A percentile compares a stretch with the other conserved stretches of the same genome.
These are phyloP conservation scores for Pezicula neosporulosa DNA, from an alignment of 2,329 filamentous ascomycete genomes.

Conservation along the genomic window DNA sequence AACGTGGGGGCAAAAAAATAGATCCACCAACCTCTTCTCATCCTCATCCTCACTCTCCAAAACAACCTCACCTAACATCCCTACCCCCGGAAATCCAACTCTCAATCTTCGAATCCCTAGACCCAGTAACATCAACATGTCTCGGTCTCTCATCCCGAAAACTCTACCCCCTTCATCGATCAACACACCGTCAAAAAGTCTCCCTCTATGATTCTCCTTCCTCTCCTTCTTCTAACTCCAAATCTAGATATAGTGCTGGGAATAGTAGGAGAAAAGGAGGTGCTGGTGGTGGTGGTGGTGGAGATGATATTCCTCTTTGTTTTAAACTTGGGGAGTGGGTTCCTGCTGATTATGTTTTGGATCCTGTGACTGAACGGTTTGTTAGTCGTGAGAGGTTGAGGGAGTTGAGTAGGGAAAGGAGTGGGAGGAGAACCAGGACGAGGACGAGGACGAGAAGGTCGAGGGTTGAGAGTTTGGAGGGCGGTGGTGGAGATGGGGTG, in stretches of 20 bases:
- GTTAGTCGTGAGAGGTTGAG: conserved; percentile 12
- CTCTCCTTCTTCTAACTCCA: not conserved
- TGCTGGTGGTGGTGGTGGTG: too few species aligned
- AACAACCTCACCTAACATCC: conserved; percentile 6
- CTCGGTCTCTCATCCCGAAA: conserved; percentile 13
- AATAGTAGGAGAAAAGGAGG: not conserved
- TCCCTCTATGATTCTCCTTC: conserved; percentile 9
- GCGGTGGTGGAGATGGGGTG: not conserved
- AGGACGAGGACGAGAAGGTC: too few species aligned
- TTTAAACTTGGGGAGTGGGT: conserved; percentile 13
- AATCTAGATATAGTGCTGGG: too few species aligned
- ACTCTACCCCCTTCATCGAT: conserved; percentile 14
- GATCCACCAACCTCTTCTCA: too few species aligned
- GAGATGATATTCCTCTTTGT: conserved; percentile 8
- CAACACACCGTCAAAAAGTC: conserved; percentile 10
- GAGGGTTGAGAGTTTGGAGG: too few species aligned
- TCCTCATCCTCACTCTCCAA: too few species aligned
- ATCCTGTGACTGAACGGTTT: conserved; percentile 12
- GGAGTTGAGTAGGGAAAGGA: conserved; percentile 3
- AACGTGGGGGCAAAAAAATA: too few species aligned
- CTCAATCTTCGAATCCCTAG: conserved; percentile 14
- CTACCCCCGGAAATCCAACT: conserved; percentile 16
- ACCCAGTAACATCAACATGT: conserved; percentile 14
- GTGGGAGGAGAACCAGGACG: not conserved
- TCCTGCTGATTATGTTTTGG: conserved; percentile 10